These are phyloP conservation scores for Hymenoscyphus repandus DNA, from an alignment of 2,329 filamentous ascomycete species.

Conservation along the genomic window DNA sequence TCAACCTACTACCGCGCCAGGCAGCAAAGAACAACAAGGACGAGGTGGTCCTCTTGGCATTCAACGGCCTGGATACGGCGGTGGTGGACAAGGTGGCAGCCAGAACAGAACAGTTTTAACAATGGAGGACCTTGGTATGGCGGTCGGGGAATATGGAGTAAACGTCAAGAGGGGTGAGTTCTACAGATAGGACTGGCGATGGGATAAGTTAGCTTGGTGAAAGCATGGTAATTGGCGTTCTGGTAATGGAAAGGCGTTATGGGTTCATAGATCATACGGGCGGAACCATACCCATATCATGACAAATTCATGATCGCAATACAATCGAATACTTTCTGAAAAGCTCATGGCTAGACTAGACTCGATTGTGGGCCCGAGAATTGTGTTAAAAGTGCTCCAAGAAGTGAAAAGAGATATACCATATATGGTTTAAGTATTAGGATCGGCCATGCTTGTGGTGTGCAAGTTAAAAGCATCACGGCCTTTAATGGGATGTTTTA, in stretches of 20 bases:
- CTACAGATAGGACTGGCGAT: conserved; percentile 57
- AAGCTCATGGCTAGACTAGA: no score
- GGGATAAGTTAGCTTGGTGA: not conserved
- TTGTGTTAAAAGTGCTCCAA: no score
- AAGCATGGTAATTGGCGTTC: not conserved
- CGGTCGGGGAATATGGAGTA: conserved; percentile 93
- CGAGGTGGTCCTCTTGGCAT: conserved; percentile 43
- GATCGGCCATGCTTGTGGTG: no score
- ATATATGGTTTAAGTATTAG: no score
- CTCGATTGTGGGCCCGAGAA: no score
- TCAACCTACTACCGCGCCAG: conserved; percentile 52
- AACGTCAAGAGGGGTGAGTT: conserved; percentile 98
- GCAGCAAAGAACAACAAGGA: conserved; percentile 49
- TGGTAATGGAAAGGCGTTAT: not conserved
- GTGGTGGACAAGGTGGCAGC: conserved; percentile 80
- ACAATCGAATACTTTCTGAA: no score
- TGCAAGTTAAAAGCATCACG: no score
- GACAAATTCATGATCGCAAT: not conserved
- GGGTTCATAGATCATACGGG: not conserved
- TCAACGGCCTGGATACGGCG: conserved; percentile 75
- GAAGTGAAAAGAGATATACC: no score
- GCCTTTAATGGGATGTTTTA: no score
- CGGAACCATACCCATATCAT: not conserved
- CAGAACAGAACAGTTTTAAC: conserved; percentile 92
- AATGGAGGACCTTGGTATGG: conserved; percentile 98